Base-by-base conservation (phyloP, 2,329 filamentous ascomycete genomes). In the Fusarium sp. region DNA sequence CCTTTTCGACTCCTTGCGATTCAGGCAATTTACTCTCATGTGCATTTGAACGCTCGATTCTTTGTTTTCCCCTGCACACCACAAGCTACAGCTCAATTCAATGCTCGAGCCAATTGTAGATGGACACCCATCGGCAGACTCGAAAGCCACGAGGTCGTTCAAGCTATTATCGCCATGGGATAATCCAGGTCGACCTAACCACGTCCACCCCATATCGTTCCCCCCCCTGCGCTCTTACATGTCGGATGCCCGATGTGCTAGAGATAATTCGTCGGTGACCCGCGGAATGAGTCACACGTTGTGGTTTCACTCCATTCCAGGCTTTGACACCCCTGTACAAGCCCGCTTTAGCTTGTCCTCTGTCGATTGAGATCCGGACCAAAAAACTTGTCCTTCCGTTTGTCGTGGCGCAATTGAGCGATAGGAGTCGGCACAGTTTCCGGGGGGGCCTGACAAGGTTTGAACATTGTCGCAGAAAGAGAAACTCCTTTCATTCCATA, bases 281-380 rank as follows among this genome's bases (percentile, higher is more conserved):
- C 67, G 57, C 65, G 62, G 55, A 75, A 77, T 78, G 76, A 78
- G 76, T 78, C 76, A 78, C 76, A 78, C 70, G 64, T 57, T 68
- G 63, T 64, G 56, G 76, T 78, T 77, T 78, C 76, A 78, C 68
- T 76, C 66, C 72, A 76, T 77, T 77, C 73, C 69, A 76, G 58
- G 67, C 66, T 70, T 55, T 73, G 20, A 5, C 38, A 78, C 68
- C 76, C 76, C 75, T 78, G 76, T 71, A 56, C 10, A 62, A 61
- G 67, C 42, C 59, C 58, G 69, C 67, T 66, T 73, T 77, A 76
- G 76, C 68, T 75, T 49, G 27, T n/a, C 51, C 58, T 64, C 38
- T n/a, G 49, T 61, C 62, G 69, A 70, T 75, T 69, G 65, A 46
- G 64, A 66, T 70, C 57, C 57, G 42, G 49, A 17, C 56, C 61